Percentiles rank a stretch among this genome's conserved stretches.
phyloP scores from a whole-genome alignment of 2,329 filamentous ascomycete genomes.

The Penicillium frequentans region DNA sequence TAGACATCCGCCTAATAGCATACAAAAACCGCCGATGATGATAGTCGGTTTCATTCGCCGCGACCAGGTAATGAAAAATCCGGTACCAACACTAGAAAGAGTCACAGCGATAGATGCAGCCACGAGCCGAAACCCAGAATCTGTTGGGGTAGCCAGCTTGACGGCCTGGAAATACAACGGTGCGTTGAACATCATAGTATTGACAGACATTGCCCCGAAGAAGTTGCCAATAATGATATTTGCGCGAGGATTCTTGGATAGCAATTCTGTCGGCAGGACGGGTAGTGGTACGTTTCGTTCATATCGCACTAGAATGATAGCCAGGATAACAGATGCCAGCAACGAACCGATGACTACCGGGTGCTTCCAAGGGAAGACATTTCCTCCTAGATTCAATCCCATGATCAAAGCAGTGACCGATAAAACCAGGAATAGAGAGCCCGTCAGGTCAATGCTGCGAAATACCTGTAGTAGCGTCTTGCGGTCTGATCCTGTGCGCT shows the following conservation, averaged over 20 bases:
- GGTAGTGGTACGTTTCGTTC: constrained; percentile 47
- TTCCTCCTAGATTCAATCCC: constrained; percentile 55
- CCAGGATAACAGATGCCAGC: constrained; percentile 39
- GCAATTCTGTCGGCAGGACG: constrained; percentile 52
- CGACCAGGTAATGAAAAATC: constrained; percentile 62
- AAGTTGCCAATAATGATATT: constrained; percentile 55
- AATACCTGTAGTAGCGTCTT: constrained; percentile 45
- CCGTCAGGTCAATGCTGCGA: constrained; percentile 51
- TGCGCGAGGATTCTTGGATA: constrained; percentile 48
- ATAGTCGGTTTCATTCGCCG: constrained; percentile 62
- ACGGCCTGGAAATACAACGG: constrained; percentile 78
- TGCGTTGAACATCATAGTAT: constrained; percentile 66
- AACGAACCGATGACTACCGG: constrained; percentile 52
- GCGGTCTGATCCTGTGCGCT: constrained; percentile 42
- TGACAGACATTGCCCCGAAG: constrained; percentile 50
- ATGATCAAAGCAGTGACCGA: constrained; percentile 52
- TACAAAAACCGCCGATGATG: constrained; percentile 49
- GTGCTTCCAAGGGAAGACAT: constrained; percentile 53
- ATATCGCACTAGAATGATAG: constrained; percentile 42
- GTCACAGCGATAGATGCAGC: constrained; percentile 61
- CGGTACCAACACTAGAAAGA: constrained; percentile 56
- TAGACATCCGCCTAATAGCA: constrained; percentile 53
- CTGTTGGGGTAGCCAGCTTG: constrained; percentile 66
- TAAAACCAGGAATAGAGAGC: constrained; percentile 48
- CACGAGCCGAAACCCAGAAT: constrained; percentile 70